Conservation (phyloP, 768 basidiomycete genomes). For the Rhizopogon roseolus region DNA sequence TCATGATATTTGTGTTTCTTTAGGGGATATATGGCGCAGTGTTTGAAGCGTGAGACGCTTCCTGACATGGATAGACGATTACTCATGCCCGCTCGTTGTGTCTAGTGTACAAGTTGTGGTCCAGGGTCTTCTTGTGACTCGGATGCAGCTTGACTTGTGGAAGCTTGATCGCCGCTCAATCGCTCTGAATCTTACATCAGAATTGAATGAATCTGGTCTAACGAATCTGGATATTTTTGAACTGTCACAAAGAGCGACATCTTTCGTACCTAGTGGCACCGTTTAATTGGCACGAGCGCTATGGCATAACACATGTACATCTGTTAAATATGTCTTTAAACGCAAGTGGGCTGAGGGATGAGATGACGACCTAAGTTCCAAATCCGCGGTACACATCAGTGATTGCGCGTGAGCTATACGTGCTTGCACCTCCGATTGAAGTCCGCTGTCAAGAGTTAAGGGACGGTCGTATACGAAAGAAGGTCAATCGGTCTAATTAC, state of each 20-base stretch:
- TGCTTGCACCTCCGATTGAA: too few species aligned
- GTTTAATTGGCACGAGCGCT: background rate
- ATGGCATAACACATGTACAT: background rate
- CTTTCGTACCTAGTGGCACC: background rate
- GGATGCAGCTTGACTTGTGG: background rate
- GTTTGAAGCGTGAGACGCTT: background rate
- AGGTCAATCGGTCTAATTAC: too few species aligned
- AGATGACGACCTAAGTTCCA: background rate
- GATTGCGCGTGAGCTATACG: background rate
- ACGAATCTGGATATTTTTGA: background rate
- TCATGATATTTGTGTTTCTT: background rate
- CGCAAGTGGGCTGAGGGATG: background rate
- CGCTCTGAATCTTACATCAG: background rate
- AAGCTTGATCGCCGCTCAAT: background rate
- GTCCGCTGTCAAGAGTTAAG: too few species aligned
- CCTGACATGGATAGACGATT: background rate
- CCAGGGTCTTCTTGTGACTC: background rate
- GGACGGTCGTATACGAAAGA: too few species aligned
- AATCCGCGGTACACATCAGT: background rate
- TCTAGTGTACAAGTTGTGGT: background rate
- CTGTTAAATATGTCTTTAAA: background rate
- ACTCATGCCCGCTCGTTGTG: background rate
- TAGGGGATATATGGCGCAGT: background rate
- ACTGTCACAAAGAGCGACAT: background rate
- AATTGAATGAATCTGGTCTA: background rate